Base-by-base conservation (phyloP, 108 stramenopile genomes). In the Licmophora abbreviata region DNA sequence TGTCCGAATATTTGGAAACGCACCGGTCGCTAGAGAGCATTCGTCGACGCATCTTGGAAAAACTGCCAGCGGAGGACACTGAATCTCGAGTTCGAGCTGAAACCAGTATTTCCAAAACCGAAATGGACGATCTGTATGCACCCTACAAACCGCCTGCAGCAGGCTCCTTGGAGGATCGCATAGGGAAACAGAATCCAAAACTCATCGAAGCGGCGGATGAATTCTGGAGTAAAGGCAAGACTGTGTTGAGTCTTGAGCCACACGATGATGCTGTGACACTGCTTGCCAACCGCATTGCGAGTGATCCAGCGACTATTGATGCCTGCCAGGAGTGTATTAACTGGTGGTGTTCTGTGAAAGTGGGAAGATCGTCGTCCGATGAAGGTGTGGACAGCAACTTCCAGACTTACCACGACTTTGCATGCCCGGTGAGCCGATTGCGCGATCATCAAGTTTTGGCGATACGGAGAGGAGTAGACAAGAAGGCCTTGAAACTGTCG, bases 141-240 rank as follows among this genome's bases (percentile, higher is more conserved):
- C 77, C 77, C 9, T 79, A 60, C 55, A 76, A 76, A 48, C 79
- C 79, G 34, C 75, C 75, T 2, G 27, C 61, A 15, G 76, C 76
- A 40, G 79, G 79, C 21, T 66, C 68, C 14, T 54, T 81, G 15
- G 46, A 59, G 25, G 71, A 81, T 47, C 68, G 75, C 18, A 73
- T 81, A 44, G 35, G 43, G 33, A 46, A 41, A 23, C 60, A 81
- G 23, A 64, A 73, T 56, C 79, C 79, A 0, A 41, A 76, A 43
- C 58, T 81, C 28, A 51, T 68, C 14, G 43, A 17, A 9, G 32
- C 48, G 1, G 33, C 76, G 15, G 79, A 81, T 29, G 50, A 48
- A 10, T 44, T 76, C 1, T 81, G 79, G 79, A 17, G 56, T 24
- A 12, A 44, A 18, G 12, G 3, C 0, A 41, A 21, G 32, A 37